phyloP scores from a whole-genome alignment of 306 rosid genomes.

The Vachellia collinsii region DNA sequence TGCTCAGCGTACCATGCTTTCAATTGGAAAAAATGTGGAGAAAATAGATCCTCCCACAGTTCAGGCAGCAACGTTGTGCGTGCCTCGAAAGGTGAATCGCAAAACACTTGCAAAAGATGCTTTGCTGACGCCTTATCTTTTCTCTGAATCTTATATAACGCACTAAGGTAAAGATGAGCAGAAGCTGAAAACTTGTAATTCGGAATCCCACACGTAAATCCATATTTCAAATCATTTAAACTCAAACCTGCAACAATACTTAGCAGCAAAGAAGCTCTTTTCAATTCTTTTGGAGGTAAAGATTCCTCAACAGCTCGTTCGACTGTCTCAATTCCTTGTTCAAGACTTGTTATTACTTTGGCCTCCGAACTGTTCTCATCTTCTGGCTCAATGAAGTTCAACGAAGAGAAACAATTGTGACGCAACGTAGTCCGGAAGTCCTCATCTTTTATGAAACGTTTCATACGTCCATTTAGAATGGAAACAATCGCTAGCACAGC shows the following conservation, averaged over 20 bases:
- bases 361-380: constrained; percentile 44
- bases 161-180: constrained; percentile 92
- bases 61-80: constrained; percentile 67
- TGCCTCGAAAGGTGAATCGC: constrained; percentile 68
- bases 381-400: constrained; percentile 44
- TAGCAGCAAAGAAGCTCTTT: constrained; percentile 61
- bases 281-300: constrained; percentile 50
- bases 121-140: constrained; percentile 68
- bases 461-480: constrained; percentile 65
- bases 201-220: constrained; percentile 55
- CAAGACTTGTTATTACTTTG: constrained; percentile 60
- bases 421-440: constrained; percentile 57
- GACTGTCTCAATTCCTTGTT: constrained; percentile 71
- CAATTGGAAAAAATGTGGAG: constrained; percentile 69
- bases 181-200: constrained; percentile 74
- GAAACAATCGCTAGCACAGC: constrained; percentile 68
- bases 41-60: constrained; percentile 75
- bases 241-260: constrained; percentile 68
- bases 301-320: constrained; percentile 56
- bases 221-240: constrained; percentile 57
- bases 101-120: constrained; percentile 85
- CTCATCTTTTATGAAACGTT: constrained; percentile 61
- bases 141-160: constrained; percentile 59
- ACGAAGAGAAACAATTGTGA: constrained; percentile 56
- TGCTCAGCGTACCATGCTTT: constrained; percentile 66